Conservation (phyloP, 768 basidiomycete genomes). For the Boletus vermiculosoides region DNA sequence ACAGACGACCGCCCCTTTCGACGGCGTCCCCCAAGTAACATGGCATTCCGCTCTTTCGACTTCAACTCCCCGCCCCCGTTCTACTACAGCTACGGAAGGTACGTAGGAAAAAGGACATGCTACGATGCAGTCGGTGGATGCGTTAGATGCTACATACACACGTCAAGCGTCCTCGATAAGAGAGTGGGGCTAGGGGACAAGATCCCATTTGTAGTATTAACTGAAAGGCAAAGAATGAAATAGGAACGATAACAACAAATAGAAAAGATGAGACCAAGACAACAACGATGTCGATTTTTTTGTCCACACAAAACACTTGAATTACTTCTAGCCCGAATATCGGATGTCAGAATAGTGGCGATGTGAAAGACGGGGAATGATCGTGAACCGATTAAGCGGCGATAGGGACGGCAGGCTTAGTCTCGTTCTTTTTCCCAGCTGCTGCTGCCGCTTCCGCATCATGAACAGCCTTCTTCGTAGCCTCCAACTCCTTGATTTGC, state of each 20-base stretch:
- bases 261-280: conserved; percentile 15
- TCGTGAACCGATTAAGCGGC: conserved; percentile 25
- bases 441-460: conserved; percentile 60
- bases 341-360: background rate
- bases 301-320: conserved; percentile 8
- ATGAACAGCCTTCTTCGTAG: conserved; percentile 65
- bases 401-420: conserved; percentile 44
- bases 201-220: conserved; percentile 15
- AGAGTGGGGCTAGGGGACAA: conserved; percentile 5
- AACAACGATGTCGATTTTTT: conserved; percentile 17
- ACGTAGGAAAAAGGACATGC: conserved; percentile 11
- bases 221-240: background rate
- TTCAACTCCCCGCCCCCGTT: background rate
- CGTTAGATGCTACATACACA: conserved; percentile 25
- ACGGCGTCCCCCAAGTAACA: background rate
- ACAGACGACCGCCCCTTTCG: conserved; percentile 10
- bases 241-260: conserved; percentile 20
- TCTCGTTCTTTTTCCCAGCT: conserved; percentile 59
- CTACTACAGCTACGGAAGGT: conserved; percentile 17
- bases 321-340: conserved; percentile 12
- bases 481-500: conserved; percentile 65
- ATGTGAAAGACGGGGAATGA: background rate
- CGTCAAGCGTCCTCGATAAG: conserved; percentile 10
- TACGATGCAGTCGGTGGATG: conserved; percentile 8
- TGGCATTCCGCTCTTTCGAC: conserved; percentile 16